Conservation (phyloP, 805 yeast genomes). For the Huiozyma naganishii region DNA sequence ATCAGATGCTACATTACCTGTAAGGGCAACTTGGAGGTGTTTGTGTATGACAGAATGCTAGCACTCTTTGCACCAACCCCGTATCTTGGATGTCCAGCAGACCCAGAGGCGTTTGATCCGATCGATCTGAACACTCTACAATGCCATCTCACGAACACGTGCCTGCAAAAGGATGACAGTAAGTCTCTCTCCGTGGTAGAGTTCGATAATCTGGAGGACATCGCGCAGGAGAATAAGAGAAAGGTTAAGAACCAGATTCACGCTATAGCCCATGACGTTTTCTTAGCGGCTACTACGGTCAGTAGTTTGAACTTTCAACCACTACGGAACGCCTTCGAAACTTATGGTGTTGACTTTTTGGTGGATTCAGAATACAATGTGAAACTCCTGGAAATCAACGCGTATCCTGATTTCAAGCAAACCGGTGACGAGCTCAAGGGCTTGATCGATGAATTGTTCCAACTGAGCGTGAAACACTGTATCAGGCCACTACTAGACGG, state of each 20-base stretch:
- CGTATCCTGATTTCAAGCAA: constrained; percentile 95
- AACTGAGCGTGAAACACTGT: constrained; percentile 37
- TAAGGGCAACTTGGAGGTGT: constrained; percentile 64
- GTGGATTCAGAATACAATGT: constrained; percentile 49
- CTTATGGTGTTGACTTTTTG: constrained; percentile 82
- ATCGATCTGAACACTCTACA: constrained; percentile 34
- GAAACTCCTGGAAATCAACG: constrained; percentile 70
- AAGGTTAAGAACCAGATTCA: constrained; percentile 46
- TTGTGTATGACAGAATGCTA: constrained; percentile 69
- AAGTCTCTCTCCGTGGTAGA: constrained; percentile 43
- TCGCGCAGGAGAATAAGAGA: constrained; percentile 29
- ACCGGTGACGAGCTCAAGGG: constrained; percentile 70
- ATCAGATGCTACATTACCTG: constrained; percentile 76
- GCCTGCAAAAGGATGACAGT: constrained; percentile 53
- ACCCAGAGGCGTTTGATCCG: constrained; percentile 20
- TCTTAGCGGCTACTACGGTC: constrained; percentile 67
- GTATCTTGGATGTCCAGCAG: constrained; percentile 30
- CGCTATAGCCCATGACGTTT: constrained; percentile 55
- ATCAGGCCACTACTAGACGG: constrained; percentile 40
- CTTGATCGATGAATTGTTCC: constrained; percentile 58
- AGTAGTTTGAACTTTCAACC: constrained; percentile 85
- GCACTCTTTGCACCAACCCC: constrained; percentile 62
- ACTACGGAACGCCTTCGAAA: constrained; percentile 67
- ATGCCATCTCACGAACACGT: constrained; percentile 89
- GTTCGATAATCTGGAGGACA: constrained; percentile 44